Base-by-base conservation (phyloP, 106 monocot species). In the Gastrodia elata region DNA sequence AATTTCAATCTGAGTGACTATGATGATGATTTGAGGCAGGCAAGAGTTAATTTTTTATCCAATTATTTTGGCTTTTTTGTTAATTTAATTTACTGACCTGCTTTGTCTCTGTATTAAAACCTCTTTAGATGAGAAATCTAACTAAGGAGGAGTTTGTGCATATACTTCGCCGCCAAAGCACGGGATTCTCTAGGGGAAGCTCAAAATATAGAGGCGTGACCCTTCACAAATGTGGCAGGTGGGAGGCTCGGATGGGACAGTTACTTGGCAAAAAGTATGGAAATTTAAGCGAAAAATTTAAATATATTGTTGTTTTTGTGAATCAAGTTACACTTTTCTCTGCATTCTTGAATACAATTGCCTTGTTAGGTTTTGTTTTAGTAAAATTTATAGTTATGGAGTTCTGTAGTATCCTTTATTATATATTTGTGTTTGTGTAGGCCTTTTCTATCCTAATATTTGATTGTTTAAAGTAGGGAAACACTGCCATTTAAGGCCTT, bases 231-330 rank as follows among this genome's bases (percentile, higher is more conserved):
- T 88, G 91, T n/a, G 91, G 91, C 14, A 79, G 88, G 0, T 91
- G 91, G 91, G 91, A 88, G 68, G 91, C 91, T 70, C 84, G 91
- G 3, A 88, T 91, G 87, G 91, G 91, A 4, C 91, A 91, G 64
- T 91, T 91, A 69, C 84, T 91, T 3, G 91, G 91, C 69, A 91
- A 85, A 70, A 91, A 91, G 91, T 91, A 79, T 48, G 75, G 9
- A 13, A 16, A 22, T 65, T 32, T 41, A 1, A 25, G 42, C 38
- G 35, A 8, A n/a, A 58, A 32, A 30, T 61, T 61, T 26, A 0
- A 25, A 13, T 3, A 61, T 3, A 13, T 7, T 27, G 4, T 10
- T 61, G 22, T 61, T 61, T 61, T 2, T 22, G 32, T 61, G 14
- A 6, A 13, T 61, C 11, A 32, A 61, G 2, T 14, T 61, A 30